Evolutionary conservation across 371 early-diverging fungal genomes (phyloP).

Genomic region (Mortierella sp.): DNA sequence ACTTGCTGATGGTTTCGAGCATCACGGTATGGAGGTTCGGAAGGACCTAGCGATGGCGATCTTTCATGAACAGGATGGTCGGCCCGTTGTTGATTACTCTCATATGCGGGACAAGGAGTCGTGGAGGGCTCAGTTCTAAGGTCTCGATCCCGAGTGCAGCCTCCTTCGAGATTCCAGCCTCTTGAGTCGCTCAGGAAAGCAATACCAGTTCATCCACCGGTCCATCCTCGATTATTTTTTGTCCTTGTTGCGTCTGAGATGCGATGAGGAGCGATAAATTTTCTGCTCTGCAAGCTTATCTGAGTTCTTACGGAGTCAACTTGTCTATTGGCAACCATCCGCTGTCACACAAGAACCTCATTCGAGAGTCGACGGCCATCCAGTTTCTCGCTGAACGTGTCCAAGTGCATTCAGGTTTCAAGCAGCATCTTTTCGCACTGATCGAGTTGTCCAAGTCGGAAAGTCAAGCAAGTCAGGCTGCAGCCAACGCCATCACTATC

Average conservation of each 20-base stretch:
- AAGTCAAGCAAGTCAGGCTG: neutral
- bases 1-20: neutral
- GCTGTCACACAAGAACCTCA: neutral
- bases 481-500: constrained; percentile 15
- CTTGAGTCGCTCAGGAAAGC: neutral
- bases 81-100: neutral
- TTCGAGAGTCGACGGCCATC: neutral
- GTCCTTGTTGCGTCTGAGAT: neutral
- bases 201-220: neutral
- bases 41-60: neutral
- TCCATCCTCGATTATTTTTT: neutral
- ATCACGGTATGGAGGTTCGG: too few relatives aligned
- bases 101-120: neutral
- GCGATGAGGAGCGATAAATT: neutral
- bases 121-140: neutral
- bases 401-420: neutral
- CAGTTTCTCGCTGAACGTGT: constrained; percentile 12
- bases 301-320: neutral
- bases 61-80: neutral
- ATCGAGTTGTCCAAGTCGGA: neutral
- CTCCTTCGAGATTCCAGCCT: neutral
- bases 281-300: neutral
- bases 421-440: neutral
- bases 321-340: neutral
- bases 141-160: neutral